Conservation (phyloP, 2,329 filamentous ascomycete species). For the Colletotrichum sp. region DNA sequence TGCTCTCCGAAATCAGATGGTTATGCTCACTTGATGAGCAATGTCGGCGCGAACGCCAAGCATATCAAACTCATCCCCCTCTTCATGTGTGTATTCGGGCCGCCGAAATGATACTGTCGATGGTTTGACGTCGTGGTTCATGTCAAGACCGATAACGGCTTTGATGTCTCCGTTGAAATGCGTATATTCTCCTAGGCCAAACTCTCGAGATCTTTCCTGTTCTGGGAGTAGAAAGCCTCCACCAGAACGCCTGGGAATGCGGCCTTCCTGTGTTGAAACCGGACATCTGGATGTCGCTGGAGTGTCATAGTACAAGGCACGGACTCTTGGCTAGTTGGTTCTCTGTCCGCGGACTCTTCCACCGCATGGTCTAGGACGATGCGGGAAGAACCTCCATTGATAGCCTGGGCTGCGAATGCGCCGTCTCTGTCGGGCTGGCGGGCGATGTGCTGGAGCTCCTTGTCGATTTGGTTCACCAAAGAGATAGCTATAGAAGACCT, state of each 20-base stretch:
- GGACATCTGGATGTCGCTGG: slow-evolving; percentile 19
- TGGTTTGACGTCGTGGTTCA: too few species aligned
- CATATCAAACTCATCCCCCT: too few species aligned
- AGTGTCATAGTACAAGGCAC: not conserved
- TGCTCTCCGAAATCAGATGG: too few species aligned
- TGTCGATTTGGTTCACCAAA: not conserved
- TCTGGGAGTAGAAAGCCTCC: too few species aligned
- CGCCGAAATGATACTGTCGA: too few species aligned
- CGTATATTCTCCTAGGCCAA: too few species aligned
- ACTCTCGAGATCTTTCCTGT: too few species aligned
- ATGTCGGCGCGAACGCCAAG: too few species aligned
- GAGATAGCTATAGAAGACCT: not conserved
- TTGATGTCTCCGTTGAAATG: too few species aligned
- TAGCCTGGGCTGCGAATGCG: not conserved
- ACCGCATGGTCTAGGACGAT: not conserved
- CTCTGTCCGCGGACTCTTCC: not conserved
- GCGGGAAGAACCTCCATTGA: not conserved
- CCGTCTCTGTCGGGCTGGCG: not conserved
- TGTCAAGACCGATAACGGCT: too few species aligned
- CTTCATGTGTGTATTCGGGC: fast-evolving
- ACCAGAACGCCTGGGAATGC: slow-evolving; percentile 1
- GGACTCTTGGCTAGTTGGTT: not conserved
- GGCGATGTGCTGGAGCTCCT: not conserved
- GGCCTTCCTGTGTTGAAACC: slow-evolving; percentile 14
- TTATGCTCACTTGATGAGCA: too few species aligned